Base-by-base conservation (phyloP, 345 rosid genomes). In the Populus simonii region DNA sequence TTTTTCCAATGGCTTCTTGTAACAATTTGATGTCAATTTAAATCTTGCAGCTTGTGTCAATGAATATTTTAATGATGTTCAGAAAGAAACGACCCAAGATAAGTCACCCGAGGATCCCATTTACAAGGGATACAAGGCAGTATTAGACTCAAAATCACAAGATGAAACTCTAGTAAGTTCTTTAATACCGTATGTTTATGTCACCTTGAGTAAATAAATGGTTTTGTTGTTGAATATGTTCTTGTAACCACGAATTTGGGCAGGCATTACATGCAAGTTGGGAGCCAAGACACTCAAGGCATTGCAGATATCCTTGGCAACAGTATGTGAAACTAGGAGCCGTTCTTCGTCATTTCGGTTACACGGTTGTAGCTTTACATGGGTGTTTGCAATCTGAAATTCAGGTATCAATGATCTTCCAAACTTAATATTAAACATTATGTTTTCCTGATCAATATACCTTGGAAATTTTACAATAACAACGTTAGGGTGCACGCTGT, bases 231-330 rank as follows among this genome's bases (percentile, higher is more conserved):
- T 72, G 38, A 59, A n/a, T 1, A 1, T 70, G 73, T 68, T 59
- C 7, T 5, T 27, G 68, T 27, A 8, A 49, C 12, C 57, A 11
- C 25, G 39, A 36, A 51, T 80, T 43, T 15, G 53, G 35, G 71
- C 78, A 92, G 97, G 98, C 96, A 10, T 76, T 88, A 10, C 86
- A 94, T 81, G 92, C 97, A 25, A 91, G 93, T 59, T 94, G 98
- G 98, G 98, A 92, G 79, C 97, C 98, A 1, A 87, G 94, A 84
- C 92, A 87, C 74, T 86, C 89, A 0, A 81, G 88, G 75, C 81
- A 85, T 23, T 87, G 94, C 83, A 87, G 81, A 70, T 88, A 85
- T 69, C 98, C 98, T n/a, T 89, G 92, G 90, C 88, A 84, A 74
- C 94, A 90, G 66, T 92, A 94, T 67, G 90, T 91, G 63, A 91